A percentile compares a stretch with the other conserved stretches of the same genome.
Conservation (phyloP, 2,329 filamentous ascomycete species). For the Epichloe gansuensis region DNA sequence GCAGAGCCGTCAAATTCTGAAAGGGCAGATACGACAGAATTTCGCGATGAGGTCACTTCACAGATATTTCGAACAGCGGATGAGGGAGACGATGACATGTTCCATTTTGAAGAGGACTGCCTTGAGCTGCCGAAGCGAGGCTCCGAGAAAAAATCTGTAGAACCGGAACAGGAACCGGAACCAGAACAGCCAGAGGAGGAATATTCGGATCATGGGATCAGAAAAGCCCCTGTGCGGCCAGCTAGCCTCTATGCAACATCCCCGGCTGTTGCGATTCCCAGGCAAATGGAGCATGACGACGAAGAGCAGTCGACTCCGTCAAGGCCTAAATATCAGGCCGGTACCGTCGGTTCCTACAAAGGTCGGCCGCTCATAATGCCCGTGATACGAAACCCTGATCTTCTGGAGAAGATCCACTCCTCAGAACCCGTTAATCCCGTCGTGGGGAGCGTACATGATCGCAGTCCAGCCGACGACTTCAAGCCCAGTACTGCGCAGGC, state of each 20-base stretch:
- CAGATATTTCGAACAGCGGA: neutral
- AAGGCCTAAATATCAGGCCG: constrained; percentile 22
- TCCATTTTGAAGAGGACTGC: constrained; percentile 30
- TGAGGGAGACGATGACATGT: constrained; percentile 27
- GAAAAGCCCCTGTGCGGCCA: neutral
- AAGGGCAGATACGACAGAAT: neutral
- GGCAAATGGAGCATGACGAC: neutral
- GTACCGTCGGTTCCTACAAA: constrained; percentile 40
- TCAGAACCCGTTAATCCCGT: constrained; percentile 37
- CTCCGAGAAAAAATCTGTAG: neutral
- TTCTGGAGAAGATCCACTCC: constrained; percentile 35
- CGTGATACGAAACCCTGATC: constrained; percentile 34
- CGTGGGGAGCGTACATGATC: constrained; percentile 40
- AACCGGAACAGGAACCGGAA: neutral
- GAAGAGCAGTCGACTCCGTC: constrained; percentile 20
- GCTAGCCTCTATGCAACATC: constrained; percentile 27
- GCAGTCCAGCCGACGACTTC: constrained; percentile 34
- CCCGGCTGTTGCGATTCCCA: constrained; percentile 27
- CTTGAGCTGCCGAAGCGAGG: constrained; percentile 15
- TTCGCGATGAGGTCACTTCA: neutral
- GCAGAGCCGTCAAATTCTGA: neutral
- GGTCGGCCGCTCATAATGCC: constrained; percentile 40
- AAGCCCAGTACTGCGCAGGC: constrained; percentile 31
- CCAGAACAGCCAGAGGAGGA: constrained; percentile 17
- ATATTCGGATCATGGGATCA: constrained; percentile 5